A percentile compares a stretch with the other conserved stretches of the same genome.
Evolutionary conservation across 768 basidiomycete genomes (phyloP).

Genomic region (Phaffia australis): DNA sequence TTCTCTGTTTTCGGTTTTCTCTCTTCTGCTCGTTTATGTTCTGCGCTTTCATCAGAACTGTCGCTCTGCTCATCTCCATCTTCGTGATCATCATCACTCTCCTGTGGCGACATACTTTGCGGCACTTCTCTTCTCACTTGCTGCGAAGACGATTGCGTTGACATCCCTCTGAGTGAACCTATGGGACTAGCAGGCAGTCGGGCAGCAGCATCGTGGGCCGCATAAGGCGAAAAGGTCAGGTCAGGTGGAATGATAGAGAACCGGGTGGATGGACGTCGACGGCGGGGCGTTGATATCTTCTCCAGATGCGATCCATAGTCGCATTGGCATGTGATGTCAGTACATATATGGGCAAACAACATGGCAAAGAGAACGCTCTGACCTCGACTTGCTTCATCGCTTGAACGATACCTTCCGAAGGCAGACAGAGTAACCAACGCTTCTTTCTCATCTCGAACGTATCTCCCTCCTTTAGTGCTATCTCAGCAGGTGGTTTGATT

Average conservation of each 20-base stretch:
- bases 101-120: too few species aligned
- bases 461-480: conserved; percentile 15
- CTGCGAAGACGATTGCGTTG: not conserved
- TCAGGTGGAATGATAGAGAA: conserved; percentile 25
- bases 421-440: conserved; percentile 19
- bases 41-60: too few species aligned
- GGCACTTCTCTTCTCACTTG: not conserved
- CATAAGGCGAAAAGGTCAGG: conserved; percentile 8
- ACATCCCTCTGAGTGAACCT: not conserved
- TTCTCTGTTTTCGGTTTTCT: too few species aligned
- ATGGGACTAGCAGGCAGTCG: not conserved
- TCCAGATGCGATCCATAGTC: not conserved
- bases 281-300: conserved; percentile 10
- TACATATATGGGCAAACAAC: too few species aligned
- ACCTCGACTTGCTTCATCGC: not conserved
- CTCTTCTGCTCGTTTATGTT: too few species aligned
- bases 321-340: not conserved
- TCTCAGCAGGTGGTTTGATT: not conserved
- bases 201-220: not conserved
- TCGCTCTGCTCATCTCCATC: too few species aligned
- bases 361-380: not conserved
- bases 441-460: conserved; percentile 25
- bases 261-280: conserved; percentile 18
- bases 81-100: too few species aligned
- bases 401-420: not conserved